Conservation (phyloP, 169 alveolate species). For the Cryptosporidium sp. region DNA sequence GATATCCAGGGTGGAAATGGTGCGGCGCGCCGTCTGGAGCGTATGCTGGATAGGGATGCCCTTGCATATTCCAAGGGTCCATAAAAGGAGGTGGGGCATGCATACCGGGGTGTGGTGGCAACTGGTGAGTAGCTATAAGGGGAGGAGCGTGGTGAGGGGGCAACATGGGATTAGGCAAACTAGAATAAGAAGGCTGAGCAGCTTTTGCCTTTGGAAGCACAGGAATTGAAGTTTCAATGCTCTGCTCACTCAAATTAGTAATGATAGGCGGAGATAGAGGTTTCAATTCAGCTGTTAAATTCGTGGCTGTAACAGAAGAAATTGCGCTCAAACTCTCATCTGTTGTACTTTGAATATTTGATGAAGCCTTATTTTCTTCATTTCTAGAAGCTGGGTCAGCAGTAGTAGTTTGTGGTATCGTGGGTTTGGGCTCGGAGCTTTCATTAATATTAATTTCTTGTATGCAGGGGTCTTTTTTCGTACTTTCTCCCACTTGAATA, state of each 20-base stretch:
- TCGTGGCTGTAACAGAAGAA: background rate
- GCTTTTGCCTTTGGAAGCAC: background rate
- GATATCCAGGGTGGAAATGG: slow-evolving; percentile 23
- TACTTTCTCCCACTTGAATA: background rate
- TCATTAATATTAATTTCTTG: background rate
- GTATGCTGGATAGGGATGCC: slow-evolving; percentile 18
- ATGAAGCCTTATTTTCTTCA: background rate
- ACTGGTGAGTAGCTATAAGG: slow-evolving; percentile 25
- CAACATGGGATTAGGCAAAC: background rate
- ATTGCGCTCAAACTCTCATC: background rate
- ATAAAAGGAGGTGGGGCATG: slow-evolving; percentile 17
- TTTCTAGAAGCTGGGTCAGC: background rate
- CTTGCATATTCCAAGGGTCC: slow-evolving; percentile 47
- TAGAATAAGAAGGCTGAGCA: background rate
- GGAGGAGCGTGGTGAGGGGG: slow-evolving; percentile 25
- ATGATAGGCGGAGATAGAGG: background rate
- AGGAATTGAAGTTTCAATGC: slow-evolving; percentile 11
- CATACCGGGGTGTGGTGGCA: slow-evolving; percentile 51
- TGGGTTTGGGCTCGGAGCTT: background rate
- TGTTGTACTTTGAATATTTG: background rate
- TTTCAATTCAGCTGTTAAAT: background rate
- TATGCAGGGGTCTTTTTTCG: background rate
- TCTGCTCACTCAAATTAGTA: background rate
- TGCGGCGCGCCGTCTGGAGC: slow-evolving; percentile 23
- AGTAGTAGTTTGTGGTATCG: background rate